Conservation (phyloP, 805 yeast genomes). For the Pichia phayaonensis region DNA sequence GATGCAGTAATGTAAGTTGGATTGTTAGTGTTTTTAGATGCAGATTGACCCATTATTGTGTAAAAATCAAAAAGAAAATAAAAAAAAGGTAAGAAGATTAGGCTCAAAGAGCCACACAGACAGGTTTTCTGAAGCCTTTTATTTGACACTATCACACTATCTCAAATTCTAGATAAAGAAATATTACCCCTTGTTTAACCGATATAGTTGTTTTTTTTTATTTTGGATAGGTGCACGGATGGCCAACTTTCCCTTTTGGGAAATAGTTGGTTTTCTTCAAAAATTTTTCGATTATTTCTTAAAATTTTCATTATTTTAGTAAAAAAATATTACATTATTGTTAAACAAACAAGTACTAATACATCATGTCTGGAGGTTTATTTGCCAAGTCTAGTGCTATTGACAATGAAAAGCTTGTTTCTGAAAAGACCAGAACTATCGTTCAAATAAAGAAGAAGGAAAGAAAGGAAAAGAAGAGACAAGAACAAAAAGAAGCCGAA, state of each 20-base stretch:
- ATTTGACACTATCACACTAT: background rate
- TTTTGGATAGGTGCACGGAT: background rate
- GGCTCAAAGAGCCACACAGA: no score
- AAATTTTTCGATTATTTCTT: background rate
- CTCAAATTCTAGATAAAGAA: background rate
- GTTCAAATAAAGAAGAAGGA: constrained; percentile 7
- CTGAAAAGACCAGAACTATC: constrained; percentile 21
- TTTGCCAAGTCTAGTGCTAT: constrained; percentile 39
- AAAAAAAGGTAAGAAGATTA: background rate
- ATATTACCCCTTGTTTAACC: background rate
- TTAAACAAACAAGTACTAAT: background rate
- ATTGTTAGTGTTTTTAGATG: background rate
- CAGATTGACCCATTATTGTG: constrained; percentile 1
- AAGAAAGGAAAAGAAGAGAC: constrained; percentile 13
- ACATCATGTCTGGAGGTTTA: constrained; percentile 18
- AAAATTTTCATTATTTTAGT: background rate
- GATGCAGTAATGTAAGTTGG: constrained; percentile 5
- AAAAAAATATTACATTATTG: constrained; percentile 1
- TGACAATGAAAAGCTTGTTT: constrained; percentile 26
- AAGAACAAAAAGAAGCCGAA: constrained; percentile 18
- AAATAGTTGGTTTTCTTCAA: background rate
- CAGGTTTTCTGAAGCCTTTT: background rate
- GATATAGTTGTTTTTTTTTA: background rate
- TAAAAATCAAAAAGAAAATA: background rate
- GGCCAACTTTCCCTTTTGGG: background rate